A percentile compares a stretch with the other conserved stretches of the same genome.
Evolutionary conservation across 345 rosid genomes (phyloP).

Genomic region (Gossypium australe): DNA sequence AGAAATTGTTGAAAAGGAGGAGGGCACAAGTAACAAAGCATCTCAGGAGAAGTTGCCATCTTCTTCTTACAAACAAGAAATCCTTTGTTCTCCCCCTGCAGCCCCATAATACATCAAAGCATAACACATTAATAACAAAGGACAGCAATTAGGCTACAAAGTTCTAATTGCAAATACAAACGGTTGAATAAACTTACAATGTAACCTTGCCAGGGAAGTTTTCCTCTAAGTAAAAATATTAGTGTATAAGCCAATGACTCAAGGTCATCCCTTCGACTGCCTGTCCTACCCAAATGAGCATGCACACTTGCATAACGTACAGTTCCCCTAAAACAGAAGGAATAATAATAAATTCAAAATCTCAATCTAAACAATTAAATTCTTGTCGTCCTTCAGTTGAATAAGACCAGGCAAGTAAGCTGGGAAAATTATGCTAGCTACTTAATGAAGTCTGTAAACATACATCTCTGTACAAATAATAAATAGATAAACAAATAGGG

Average conservation of each 20-base stretch:
- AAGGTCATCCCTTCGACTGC: conserved; percentile 90
- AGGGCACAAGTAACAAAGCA: conserved; percentile 52
- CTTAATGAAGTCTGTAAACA: background rate
- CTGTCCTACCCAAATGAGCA: conserved; percentile 95
- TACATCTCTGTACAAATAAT: background rate
- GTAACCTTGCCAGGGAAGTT: conserved; percentile 94
- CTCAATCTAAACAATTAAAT: background rate
- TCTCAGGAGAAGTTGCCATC: conserved; percentile 55
- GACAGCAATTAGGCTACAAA: conserved; percentile 5
- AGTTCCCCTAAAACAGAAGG: conserved; percentile 60
- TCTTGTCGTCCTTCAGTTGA: background rate
- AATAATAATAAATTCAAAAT: conserved; percentile 1
- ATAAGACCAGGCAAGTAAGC: background rate
- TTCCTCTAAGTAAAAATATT: conserved; percentile 83
- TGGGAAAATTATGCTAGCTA: background rate
- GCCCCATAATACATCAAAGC: background rate
- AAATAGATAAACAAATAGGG: background rate
- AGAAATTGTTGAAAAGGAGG: conserved; percentile 42
- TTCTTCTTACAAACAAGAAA: conserved; percentile 70
- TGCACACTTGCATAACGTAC: conserved; percentile 95
- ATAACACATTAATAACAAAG: background rate
- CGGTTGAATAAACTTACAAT: conserved; percentile 28
- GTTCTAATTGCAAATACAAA: conserved; percentile 2
- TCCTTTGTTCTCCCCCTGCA: conserved; percentile 63
- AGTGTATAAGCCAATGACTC: conserved; percentile 97